phyloP scores from a whole-genome alignment of 257 asterid species.

The Striga asiatica region DNA sequence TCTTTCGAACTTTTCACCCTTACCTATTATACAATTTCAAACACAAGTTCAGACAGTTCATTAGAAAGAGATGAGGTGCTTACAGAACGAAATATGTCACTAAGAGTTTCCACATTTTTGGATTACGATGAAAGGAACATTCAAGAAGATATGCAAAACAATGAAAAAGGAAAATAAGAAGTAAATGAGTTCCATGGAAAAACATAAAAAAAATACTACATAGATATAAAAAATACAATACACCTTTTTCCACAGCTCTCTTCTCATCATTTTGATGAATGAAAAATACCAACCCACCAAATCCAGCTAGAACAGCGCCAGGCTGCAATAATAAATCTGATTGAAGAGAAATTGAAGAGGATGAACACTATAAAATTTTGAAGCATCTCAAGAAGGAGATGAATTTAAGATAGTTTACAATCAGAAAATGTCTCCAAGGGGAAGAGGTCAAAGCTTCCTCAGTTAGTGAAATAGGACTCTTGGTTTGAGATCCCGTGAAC shows the following conservation, averaged over 20 bases:
- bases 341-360: slow-evolving; percentile 21
- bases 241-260: slow-evolving; percentile 88
- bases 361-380: slow-evolving; percentile 13
- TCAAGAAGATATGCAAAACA: not conserved
- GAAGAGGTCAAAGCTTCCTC: slow-evolving; percentile 23
- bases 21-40: slow-evolving; percentile 36
- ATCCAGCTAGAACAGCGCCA: slow-evolving; percentile 56
- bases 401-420: slow-evolving; percentile 40
- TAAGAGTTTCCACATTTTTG: not conserved
- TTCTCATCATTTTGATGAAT: slow-evolving; percentile 77
- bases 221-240: too few relatives aligned
- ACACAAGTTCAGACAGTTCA: not conserved
- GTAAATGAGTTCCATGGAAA: not conserved
- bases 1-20: slow-evolving; percentile 80
- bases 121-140: not conserved
- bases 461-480: slow-evolving; percentile 25
- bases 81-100: not conserved
- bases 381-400: slow-evolving; percentile 18
- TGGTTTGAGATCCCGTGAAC: slow-evolving; percentile 18
- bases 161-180: not conserved
- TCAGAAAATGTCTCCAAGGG: slow-evolving; percentile 40
- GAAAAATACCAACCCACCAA: slow-evolving; percentile 52
- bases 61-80: not conserved
- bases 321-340: slow-evolving; percentile 65
- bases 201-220: too few relatives aligned